Percentiles rank a stretch among this genome's conserved stretches.
Conservation (phyloP, 2,329 filamentous ascomycete genomes). For the Nemania bipapillata region DNA sequence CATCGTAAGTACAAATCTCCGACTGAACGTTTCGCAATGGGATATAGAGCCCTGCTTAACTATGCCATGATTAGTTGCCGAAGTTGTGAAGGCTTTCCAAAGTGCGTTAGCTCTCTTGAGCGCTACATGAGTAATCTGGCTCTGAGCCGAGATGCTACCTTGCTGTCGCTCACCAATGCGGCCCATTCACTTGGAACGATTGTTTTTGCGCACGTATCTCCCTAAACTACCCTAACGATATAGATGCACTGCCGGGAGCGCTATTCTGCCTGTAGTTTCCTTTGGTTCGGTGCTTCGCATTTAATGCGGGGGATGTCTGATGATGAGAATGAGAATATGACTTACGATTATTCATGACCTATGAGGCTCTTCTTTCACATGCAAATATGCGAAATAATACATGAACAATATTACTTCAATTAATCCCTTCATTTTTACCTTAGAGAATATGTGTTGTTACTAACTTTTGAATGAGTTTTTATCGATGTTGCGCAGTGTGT, state of each 20-base stretch:
- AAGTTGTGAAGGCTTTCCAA: slow-evolving; percentile 72
- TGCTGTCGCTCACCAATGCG: not conserved
- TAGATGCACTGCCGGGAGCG: not conserved
- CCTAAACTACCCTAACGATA: not conserved
- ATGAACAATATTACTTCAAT: not conserved
- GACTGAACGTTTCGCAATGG: slow-evolving; percentile 35
- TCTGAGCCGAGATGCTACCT: not conserved
- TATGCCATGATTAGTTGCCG: slow-evolving; percentile 54
- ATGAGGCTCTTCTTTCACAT: slow-evolving; percentile 13
- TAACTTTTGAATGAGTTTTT: not conserved
- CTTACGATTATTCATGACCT: slow-evolving; percentile 27
- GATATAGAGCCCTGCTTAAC: slow-evolving; percentile 37
- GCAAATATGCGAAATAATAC: not conserved
- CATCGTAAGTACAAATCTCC: slow-evolving; percentile 72
- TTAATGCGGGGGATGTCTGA: not conserved
- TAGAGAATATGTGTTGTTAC: not conserved
- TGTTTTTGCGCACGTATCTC: not conserved
- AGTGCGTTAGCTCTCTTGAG: slow-evolving; percentile 68
- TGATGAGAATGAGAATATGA: slow-evolving; percentile 30
- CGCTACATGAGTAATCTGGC: slow-evolving; percentile 37
- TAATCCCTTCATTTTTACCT: not conserved
- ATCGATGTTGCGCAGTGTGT: not conserved
- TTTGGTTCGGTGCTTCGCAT: slow-evolving; percentile 13
- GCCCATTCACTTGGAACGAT: not conserved
- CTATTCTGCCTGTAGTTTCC: not conserved